These are phyloP conservation scores for Syncephalastrum monosporum DNA, from an alignment of 371 early-diverging fungal species.

Conservation along the genomic window DNA sequence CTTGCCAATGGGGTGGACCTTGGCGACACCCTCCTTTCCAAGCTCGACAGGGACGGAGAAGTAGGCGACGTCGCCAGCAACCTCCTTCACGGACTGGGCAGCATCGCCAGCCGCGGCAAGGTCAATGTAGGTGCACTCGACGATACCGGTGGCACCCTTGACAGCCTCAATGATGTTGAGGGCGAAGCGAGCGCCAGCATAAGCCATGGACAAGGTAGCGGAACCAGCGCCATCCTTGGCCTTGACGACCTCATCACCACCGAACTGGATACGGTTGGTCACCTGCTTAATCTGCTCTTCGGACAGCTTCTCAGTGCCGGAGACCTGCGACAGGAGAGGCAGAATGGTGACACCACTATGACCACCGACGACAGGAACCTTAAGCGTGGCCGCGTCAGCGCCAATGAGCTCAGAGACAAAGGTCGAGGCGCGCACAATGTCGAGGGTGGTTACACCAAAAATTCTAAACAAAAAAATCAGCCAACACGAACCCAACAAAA, in stretches of 20 bases:
- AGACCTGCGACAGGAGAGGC: constrained; percentile 76
- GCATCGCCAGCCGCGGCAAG: constrained; percentile 59
- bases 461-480: constrained; percentile 38
- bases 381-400: constrained; percentile 53
- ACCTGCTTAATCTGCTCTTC: constrained; percentile 74
- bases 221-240: constrained; percentile 85
- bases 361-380: constrained; percentile 86
- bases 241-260: constrained; percentile 95
- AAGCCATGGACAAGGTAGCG: constrained; percentile 93
- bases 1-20: constrained; percentile 68
- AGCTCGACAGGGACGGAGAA: constrained; percentile 86
- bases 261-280: constrained; percentile 88
- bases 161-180: constrained; percentile 72
- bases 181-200: constrained; percentile 87
- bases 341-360: constrained; percentile 91
- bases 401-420: constrained; percentile 68
- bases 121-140: constrained; percentile 82
- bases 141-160: constrained; percentile 58
- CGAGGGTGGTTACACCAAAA: constrained; percentile 92
- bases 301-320: constrained; percentile 54
- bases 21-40: constrained; percentile 73
- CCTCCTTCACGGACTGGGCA: constrained; percentile 54
- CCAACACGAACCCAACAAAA: too few relatives aligned
- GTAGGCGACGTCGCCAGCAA: constrained; percentile 61
- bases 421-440: constrained; percentile 85